These are phyloP conservation scores for Andalucia godoyi DNA, from an alignment of 78 protist species.

Conservation along the genomic window DNA sequence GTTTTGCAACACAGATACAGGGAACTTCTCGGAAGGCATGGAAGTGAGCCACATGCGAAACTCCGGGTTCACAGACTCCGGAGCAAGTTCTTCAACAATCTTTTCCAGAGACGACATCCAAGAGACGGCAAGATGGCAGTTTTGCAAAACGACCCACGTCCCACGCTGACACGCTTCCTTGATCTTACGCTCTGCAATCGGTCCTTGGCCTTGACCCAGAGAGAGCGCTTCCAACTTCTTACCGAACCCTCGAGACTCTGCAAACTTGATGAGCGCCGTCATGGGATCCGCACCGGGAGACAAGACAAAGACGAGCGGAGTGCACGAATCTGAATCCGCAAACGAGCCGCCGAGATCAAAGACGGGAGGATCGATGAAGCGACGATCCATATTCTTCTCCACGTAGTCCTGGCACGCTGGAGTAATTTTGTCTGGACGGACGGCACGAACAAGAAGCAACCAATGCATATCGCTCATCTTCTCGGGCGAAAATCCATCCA, in stretches of 20 bases:
- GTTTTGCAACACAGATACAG: slow-evolving; percentile 61
- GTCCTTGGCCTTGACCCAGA: slow-evolving; percentile 76
- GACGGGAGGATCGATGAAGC: slow-evolving; percentile 69
- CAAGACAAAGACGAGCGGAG: slow-evolving; percentile 75
- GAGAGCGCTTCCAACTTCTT: slow-evolving; percentile 42
- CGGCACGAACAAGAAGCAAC: slow-evolving; percentile 42
- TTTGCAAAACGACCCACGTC: slow-evolving; percentile 45
- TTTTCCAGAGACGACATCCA: slow-evolving; percentile 67
- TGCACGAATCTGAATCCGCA: slow-evolving; percentile 26
- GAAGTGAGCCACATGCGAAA: slow-evolving; percentile 72
- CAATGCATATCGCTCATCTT: slow-evolving; percentile 7
- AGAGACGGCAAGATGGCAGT: slow-evolving; percentile 72
- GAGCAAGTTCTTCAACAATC: slow-evolving; percentile 42
- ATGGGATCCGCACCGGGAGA: slow-evolving; percentile 76
- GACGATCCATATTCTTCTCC: slow-evolving; percentile 23
- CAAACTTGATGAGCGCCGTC: slow-evolving; percentile 33
- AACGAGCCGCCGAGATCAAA: slow-evolving; percentile 47
- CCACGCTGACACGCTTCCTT: slow-evolving; percentile 12
- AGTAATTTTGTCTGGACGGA: slow-evolving; percentile 72
- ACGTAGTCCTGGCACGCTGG: slow-evolving; percentile 40
- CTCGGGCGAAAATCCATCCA: background rate
- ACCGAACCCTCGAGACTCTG: slow-evolving; percentile 46
- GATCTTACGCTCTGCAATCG: slow-evolving; percentile 17
- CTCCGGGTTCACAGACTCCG: slow-evolving; percentile 2
- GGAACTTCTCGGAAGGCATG: slow-evolving; percentile 61